Percentiles rank a stretch among this genome's conserved stretches.
phyloP scores from a whole-genome alignment of 2,329 filamentous ascomycete species.

The Amylocarpus encephaloides region DNA sequence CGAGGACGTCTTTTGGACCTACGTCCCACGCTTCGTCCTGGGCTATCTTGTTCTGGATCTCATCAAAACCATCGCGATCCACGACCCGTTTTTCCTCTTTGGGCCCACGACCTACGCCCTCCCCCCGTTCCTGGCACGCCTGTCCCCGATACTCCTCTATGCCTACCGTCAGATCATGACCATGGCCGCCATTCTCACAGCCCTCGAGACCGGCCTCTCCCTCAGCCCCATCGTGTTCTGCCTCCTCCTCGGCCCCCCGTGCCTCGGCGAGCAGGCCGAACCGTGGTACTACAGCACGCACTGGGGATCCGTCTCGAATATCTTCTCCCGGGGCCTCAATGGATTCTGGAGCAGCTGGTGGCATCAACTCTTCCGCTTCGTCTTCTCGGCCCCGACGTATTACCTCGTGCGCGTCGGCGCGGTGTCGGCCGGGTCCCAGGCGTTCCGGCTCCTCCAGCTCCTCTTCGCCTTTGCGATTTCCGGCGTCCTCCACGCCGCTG shows the following conservation, averaged over 20 bases:
- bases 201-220: conserved; percentile 55
- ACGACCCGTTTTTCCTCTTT: conserved; percentile 71
- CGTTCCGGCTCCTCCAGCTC: conserved; percentile 33
- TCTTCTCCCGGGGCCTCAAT: conserved; percentile 64
- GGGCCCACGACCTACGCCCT: conserved; percentile 40
- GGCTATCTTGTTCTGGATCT: conserved; percentile 65
- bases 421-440: conserved; percentile 32
- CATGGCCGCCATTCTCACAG: conserved; percentile 49
- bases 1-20: conserved; percentile 39
- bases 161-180: conserved; percentile 52
- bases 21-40: conserved; percentile 41
- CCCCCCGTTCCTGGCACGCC: conserved; percentile 38
- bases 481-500: conserved; percentile 63
- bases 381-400: conserved; percentile 55
- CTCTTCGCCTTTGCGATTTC: conserved; percentile 58
- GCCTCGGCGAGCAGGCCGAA: conserved; percentile 48
- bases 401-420: conserved; percentile 40
- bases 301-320: conserved; percentile 46
- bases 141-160: conserved; percentile 42
- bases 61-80: conserved; percentile 60
- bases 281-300: conserved; percentile 55
- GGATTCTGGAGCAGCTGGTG: conserved; percentile 84
- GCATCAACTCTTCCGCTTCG: conserved; percentile 83
- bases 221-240: conserved; percentile 53
- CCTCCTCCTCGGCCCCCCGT: conserved; percentile 41